Conservation (phyloP, 1,139 yeast genomes). For the Pichia sp. region DNA sequence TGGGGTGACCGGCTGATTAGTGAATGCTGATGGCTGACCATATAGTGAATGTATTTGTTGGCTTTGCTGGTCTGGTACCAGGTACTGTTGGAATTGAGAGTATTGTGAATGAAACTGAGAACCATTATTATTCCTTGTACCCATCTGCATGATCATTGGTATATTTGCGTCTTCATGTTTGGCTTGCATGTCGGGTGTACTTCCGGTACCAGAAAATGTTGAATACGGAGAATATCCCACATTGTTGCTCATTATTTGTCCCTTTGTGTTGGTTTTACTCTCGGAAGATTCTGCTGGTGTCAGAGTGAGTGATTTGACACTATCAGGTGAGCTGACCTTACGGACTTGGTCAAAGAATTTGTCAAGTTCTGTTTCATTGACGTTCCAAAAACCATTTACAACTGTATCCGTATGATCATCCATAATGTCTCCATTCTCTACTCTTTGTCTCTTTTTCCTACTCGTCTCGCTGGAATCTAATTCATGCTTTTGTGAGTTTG, state of each 20-base stretch:
- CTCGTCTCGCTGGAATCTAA: background rate
- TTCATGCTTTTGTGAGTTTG: background rate
- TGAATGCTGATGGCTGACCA: background rate
- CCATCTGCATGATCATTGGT: too few relatives aligned
- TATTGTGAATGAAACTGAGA: background rate
- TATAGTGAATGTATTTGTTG: background rate
- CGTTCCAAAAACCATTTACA: constrained; percentile 1
- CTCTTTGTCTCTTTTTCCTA: background rate
- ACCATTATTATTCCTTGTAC: background rate
- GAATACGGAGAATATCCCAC: background rate
- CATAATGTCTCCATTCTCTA: background rate
- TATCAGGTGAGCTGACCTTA: constrained; percentile 16
- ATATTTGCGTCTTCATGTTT: too few relatives aligned
- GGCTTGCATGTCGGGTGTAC: background rate
- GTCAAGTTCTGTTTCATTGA: constrained; percentile 30
- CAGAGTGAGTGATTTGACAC: constrained; percentile 5
- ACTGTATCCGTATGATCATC: background rate
- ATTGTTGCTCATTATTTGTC: background rate
- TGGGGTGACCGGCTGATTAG: background rate
- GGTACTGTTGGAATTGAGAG: too few relatives aligned
- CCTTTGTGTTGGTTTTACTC: background rate
- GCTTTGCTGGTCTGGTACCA: background rate
- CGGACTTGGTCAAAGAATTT: constrained; percentile 35
- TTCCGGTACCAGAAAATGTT: background rate
- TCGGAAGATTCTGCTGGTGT: background rate